A percentile compares a stretch with the other conserved stretches of the same genome.
Conservation (phyloP, 2,329 filamentous ascomycete genomes). For the Beauveria caledonica region DNA sequence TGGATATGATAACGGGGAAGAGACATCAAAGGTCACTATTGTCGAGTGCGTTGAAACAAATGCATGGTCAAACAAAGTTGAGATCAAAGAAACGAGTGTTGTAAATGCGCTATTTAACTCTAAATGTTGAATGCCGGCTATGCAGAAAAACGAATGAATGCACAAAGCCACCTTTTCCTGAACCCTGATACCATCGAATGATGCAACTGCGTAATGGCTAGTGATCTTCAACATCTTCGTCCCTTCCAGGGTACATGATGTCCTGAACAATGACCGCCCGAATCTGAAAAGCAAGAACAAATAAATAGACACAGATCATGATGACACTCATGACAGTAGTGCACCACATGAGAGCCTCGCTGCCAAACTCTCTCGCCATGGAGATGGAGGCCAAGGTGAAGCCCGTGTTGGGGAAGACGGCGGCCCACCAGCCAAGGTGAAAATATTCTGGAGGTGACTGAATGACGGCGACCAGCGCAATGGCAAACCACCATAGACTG, state of each 20-base stretch:
- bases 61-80: constrained; percentile 26
- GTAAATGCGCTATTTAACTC: background rate
- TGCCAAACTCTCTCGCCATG: constrained; percentile 41
- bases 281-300: constrained; percentile 37
- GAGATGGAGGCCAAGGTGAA: constrained; percentile 50
- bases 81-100: background rate
- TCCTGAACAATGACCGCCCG: constrained; percentile 42
- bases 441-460: constrained; percentile 39
- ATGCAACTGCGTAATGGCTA: background rate
- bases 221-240: constrained; percentile 43
- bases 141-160: background rate
- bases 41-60: background rate
- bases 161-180: background rate
- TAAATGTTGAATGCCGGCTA: constrained; percentile 3
- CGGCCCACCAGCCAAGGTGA: constrained; percentile 56
- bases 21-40: background rate
- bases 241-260: constrained; percentile 47
- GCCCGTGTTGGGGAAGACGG: constrained; percentile 54
- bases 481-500: constrained; percentile 48
- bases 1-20: background rate
- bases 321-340: constrained; percentile 42
- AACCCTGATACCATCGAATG: background rate
- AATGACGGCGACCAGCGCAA: constrained; percentile 27
- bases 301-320: constrained; percentile 32
- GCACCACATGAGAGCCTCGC: constrained; percentile 37